Conservation (phyloP, 2,329 filamentous ascomycete genomes). For the Zymoseptoria ardabiliae region DNA sequence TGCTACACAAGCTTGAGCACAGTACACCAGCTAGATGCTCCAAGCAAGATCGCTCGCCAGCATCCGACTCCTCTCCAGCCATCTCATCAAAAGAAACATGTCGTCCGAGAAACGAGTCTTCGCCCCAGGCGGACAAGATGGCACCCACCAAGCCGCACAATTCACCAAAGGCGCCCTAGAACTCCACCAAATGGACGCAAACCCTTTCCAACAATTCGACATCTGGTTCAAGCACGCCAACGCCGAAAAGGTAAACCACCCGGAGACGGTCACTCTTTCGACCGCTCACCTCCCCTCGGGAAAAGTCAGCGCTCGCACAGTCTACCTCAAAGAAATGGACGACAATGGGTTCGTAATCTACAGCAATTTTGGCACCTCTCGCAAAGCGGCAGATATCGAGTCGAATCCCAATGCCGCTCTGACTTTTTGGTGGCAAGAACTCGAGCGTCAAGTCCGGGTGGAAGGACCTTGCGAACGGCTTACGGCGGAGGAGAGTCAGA, state of each 20-base stretch:
- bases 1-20: not conserved
- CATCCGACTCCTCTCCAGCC: not conserved
- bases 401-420: conserved; percentile 72
- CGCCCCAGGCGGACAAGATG: conserved; percentile 55
- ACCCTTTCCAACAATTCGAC: conserved; percentile 79
- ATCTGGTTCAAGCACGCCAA: conserved; percentile 76
- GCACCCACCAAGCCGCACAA: conserved; percentile 62
- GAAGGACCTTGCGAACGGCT: conserved; percentile 70
- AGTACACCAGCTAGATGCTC: not conserved
- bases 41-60: not conserved
- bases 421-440: conserved; percentile 81
- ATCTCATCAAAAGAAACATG: conserved; percentile 14
- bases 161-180: conserved; percentile 62
- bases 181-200: conserved; percentile 51
- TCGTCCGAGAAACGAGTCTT: conserved; percentile 41
- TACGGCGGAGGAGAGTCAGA: conserved; percentile 60
- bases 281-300: conserved; percentile 79
- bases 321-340: conserved; percentile 96
- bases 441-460: conserved; percentile 85
- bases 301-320: conserved; percentile 73
- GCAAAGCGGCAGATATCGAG: conserved; percentile 59
- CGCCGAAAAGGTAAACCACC: conserved; percentile 56
- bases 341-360: conserved; percentile 79
- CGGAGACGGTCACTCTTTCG: conserved; percentile 81
- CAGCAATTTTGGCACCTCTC: conserved; percentile 78